Evolutionary conservation across 805 yeast genomes (phyloP).

Genomic region (Cyberlindnera saturnus): DNA sequence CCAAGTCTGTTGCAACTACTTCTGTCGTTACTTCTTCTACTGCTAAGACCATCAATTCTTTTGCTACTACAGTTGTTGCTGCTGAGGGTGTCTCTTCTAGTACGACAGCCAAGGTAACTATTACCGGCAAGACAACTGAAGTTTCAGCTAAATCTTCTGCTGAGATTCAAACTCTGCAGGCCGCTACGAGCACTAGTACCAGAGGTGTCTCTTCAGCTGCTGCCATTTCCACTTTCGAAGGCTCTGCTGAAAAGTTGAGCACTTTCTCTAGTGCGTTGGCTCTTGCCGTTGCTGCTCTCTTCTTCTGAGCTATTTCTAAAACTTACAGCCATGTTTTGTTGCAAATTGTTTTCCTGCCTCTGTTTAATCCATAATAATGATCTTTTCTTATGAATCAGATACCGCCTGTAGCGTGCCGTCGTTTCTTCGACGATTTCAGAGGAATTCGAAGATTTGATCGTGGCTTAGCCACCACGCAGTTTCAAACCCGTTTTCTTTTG

Average conservation of each 20-base stretch:
- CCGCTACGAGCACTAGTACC: too few species aligned
- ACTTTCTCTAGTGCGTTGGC: slow-evolving; percentile 77
- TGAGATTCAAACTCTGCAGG: not conserved
- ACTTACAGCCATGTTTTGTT: too few species aligned
- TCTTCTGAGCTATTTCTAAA: slow-evolving; percentile 29
- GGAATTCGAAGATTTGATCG: too few species aligned
- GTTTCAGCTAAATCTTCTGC: too few species aligned
- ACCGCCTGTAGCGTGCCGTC: not conserved
- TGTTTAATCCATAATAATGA: too few species aligned
- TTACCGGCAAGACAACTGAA: not conserved
- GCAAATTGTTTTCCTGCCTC: slow-evolving; percentile 50
- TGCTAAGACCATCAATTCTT: slow-evolving; percentile 4
- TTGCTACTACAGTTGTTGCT: slow-evolving; percentile 10
- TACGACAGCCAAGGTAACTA: slow-evolving; percentile 79
- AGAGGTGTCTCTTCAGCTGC: not conserved
- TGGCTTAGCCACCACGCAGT: too few species aligned
- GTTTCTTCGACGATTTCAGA: slow-evolving; percentile 30
- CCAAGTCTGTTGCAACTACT: not conserved
- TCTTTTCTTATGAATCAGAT: too few species aligned
- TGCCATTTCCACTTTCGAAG: slow-evolving; percentile 13
- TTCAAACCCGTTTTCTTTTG: too few species aligned
- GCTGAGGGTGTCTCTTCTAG: slow-evolving; percentile 72
- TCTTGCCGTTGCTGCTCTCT: slow-evolving; percentile 63
- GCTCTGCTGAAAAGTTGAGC: slow-evolving; percentile 82
- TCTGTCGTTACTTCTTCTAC: not conserved